Evolutionary conservation across 257 asterid species (phyloP).

Genomic region (Solanum piurae): DNA sequence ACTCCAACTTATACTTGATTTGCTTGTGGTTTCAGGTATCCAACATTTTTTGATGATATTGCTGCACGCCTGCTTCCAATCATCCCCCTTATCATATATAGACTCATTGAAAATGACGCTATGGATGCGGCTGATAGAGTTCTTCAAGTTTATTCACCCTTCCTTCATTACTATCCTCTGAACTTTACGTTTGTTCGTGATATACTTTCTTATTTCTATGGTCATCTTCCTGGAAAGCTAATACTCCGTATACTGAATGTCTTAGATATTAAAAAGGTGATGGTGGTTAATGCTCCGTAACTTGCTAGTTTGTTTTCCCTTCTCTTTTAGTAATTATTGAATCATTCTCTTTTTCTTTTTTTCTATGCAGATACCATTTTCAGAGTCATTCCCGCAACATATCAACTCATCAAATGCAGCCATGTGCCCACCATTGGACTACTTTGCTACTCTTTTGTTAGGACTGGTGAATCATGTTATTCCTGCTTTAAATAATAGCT

Average conservation of each 20-base stretch:
- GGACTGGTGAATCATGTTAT: slow-evolving; percentile 86
- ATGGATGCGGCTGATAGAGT: slow-evolving; percentile 93
- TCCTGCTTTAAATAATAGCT: slow-evolving; percentile 64
- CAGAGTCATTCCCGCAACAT: slow-evolving; percentile 92
- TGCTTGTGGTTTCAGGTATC: slow-evolving; percentile 47
- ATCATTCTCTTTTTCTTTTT: slow-evolving; percentile 35
- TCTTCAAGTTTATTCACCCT: slow-evolving; percentile 63
- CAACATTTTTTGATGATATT: slow-evolving; percentile 91
- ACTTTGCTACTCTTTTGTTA: slow-evolving; percentile 77
- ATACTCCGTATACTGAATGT: slow-evolving; percentile 70
- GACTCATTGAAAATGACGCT: slow-evolving; percentile 86
- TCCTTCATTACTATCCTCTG: slow-evolving; percentile 84
- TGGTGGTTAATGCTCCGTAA: not conserved
- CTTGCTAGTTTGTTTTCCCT: slow-evolving; percentile 1
- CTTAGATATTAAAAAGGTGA: slow-evolving; percentile 81
- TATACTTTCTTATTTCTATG: slow-evolving; percentile 91
- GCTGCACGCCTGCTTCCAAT: slow-evolving; percentile 96
- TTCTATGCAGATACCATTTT: slow-evolving; percentile 83
- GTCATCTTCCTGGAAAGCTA: slow-evolving; percentile 91
- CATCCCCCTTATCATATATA: slow-evolving; percentile 73
- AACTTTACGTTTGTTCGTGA: slow-evolving; percentile 95
- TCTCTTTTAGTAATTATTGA: slow-evolving; percentile 7
- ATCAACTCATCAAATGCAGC: slow-evolving; percentile 69
- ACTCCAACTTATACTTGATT: not conserved
- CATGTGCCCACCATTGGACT: slow-evolving; percentile 80